These are phyloP conservation scores for Acrocalymma vagum DNA, from an alignment of 2,329 filamentous ascomycete genomes.

Conservation along the genomic window DNA sequence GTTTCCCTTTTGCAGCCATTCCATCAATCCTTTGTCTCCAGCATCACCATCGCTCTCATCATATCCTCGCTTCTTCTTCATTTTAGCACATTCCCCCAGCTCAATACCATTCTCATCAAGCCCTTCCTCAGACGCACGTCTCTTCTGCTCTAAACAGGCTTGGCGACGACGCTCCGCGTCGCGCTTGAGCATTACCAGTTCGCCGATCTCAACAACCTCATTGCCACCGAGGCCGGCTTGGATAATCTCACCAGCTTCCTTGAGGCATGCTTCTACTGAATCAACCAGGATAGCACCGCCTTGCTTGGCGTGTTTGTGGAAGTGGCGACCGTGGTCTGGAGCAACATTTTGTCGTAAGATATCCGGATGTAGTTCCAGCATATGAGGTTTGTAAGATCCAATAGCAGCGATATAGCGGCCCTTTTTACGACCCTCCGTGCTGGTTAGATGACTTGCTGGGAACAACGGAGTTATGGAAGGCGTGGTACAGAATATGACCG, in stretches of 20 bases:
- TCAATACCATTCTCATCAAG: constrained; percentile 76
- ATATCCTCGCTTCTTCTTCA: constrained; percentile 70
- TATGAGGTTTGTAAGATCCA: constrained; percentile 74
- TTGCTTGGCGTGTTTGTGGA: constrained; percentile 69
- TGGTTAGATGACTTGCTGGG: constrained; percentile 75
- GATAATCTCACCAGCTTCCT: constrained; percentile 87
- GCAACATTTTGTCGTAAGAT: constrained; percentile 72
- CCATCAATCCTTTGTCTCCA: constrained; percentile 54
- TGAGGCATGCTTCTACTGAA: constrained; percentile 79
- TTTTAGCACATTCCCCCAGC: constrained; percentile 71
- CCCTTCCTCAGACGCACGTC: constrained; percentile 44
- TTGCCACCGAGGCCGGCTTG: constrained; percentile 75
- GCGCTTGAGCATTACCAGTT: constrained; percentile 73
- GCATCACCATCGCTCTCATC: constrained; percentile 35
- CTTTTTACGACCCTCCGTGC: constrained; percentile 72
- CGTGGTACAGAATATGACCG: constrained; percentile 90
- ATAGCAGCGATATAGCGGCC: constrained; percentile 77
- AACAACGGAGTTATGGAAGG: constrained; percentile 80
- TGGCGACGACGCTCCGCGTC: constrained; percentile 53
- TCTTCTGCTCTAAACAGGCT: constrained; percentile 41
- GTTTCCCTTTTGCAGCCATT: constrained; percentile 70
- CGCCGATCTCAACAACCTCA: constrained; percentile 87
- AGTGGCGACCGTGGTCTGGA: constrained; percentile 65
- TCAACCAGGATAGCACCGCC: constrained; percentile 70
- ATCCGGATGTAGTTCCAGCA: constrained; percentile 84